Evolutionary conservation across 768 basidiomycete genomes (phyloP).

Genomic region (Xerocomellus intermedius): DNA sequence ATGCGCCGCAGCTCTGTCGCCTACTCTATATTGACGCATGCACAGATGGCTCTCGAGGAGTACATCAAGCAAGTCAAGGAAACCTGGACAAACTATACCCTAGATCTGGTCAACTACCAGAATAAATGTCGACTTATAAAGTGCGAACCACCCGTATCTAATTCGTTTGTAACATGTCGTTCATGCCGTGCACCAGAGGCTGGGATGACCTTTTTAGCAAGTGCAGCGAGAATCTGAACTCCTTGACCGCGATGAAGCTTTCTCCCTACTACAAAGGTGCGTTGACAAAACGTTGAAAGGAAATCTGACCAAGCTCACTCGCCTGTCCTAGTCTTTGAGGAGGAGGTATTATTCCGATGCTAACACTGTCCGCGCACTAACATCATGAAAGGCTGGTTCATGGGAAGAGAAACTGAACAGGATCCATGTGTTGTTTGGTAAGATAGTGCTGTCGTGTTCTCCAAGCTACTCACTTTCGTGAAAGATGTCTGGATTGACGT

Average conservation of each 20-base stretch:
- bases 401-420: conserved; percentile 98
- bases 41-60: conserved; percentile 90
- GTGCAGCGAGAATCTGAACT: conserved; percentile 96
- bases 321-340: conserved; percentile 68
- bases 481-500: conserved; percentile 99
- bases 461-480: neutral
- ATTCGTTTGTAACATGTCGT: neutral
- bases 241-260: conserved; percentile 93
- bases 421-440: conserved; percentile 94
- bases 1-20: conserved; percentile 5
- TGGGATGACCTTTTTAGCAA: conserved; percentile 98
- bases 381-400: conserved; percentile 59
- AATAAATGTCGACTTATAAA: conserved; percentile 96
- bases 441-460: conserved; percentile 14
- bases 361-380: neutral
- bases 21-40: conserved; percentile 17
- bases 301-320: conserved; percentile 1
- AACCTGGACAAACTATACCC: conserved; percentile 92
- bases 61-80: conserved; percentile 97
- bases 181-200: conserved; percentile 50
- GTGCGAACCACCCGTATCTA: conserved; percentile 34
- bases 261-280: conserved; percentile 97
- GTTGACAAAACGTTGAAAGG: conserved; percentile 1
- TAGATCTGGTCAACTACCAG: conserved; percentile 97
- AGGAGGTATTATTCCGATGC: conserved; percentile 55